Evolutionary conservation across 352 stramenopile species (phyloP).

Genomic region (Phytophthora constricta): DNA sequence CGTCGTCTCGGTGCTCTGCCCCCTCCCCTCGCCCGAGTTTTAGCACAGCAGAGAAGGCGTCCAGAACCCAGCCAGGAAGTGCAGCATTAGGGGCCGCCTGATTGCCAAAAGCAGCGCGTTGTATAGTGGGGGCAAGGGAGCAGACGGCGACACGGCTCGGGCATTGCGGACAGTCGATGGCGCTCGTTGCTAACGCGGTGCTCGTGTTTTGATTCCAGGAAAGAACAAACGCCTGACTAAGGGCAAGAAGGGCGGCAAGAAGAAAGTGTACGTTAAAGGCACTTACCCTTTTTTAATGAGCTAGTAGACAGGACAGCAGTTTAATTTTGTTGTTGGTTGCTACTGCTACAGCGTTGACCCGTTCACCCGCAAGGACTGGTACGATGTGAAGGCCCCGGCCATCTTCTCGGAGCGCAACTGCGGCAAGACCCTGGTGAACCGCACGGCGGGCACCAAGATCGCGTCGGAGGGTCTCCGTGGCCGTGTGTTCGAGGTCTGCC

Average conservation of each 20-base stretch:
- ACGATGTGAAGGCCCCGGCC: constrained; percentile 97
- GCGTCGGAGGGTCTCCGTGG: constrained; percentile 98
- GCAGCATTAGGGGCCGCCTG: neutral
- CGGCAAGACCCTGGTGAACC: constrained; percentile 99
- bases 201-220: constrained; percentile 48
- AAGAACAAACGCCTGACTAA: constrained; percentile 94
- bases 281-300: no score
- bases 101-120: neutral
- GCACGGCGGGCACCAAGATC: constrained; percentile 97
- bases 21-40: neutral
- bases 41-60: neutral
- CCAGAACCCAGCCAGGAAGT: neutral
- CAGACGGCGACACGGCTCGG: neutral
- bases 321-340: constrained; percentile 21
- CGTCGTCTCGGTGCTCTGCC: constrained; percentile 18
- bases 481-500: constrained; percentile 98
- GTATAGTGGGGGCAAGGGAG: neutral
- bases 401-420: constrained; percentile 98
- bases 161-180: neutral
- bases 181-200: constrained; percentile 23
- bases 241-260: constrained; percentile 93
- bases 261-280: constrained; percentile 92
- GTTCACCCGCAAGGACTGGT: constrained; percentile 98
- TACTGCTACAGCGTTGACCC: constrained; percentile 91
- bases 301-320: constrained; percentile 1